Percentiles rank a stretch among this genome's conserved stretches.
Conservation (phyloP, 169 alveolate species). For the Perkinsus marinus region DNA sequence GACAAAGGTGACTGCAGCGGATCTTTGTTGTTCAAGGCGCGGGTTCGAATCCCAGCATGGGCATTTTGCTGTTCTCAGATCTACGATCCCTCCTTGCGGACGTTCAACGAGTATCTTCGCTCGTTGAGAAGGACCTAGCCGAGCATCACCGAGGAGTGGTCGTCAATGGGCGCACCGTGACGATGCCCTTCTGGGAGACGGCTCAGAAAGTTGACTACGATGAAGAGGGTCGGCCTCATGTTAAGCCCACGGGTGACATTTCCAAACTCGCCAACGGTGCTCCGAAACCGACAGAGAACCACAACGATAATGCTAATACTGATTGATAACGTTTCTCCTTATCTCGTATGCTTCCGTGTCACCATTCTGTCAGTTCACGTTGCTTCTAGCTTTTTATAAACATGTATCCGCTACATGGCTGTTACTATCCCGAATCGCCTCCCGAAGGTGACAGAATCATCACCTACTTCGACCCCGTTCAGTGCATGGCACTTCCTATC, state of each 20-base stretch:
- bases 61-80: not conserved
- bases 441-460: not conserved
- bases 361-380: not conserved
- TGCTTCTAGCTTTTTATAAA: not conserved
- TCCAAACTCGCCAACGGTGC: not conserved
- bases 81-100: not conserved
- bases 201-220: not conserved
- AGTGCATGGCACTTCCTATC: not conserved
- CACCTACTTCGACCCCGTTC: not conserved
- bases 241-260: not conserved
- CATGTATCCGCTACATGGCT: not conserved
- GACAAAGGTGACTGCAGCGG: not conserved
- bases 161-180: not conserved
- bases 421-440: not conserved
- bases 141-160: not conserved
- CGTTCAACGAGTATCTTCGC: not conserved
- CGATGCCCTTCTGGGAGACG: not conserved
- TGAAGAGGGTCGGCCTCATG: not conserved
- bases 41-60: not conserved
- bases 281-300: not conserved
- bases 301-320: not conserved
- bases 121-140: not conserved
- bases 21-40: not conserved
- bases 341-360: not conserved
- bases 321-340: not conserved